Base-by-base conservation (phyloP, 1,139 yeast genomes). In the Magnusiomyces fungicola region DNA sequence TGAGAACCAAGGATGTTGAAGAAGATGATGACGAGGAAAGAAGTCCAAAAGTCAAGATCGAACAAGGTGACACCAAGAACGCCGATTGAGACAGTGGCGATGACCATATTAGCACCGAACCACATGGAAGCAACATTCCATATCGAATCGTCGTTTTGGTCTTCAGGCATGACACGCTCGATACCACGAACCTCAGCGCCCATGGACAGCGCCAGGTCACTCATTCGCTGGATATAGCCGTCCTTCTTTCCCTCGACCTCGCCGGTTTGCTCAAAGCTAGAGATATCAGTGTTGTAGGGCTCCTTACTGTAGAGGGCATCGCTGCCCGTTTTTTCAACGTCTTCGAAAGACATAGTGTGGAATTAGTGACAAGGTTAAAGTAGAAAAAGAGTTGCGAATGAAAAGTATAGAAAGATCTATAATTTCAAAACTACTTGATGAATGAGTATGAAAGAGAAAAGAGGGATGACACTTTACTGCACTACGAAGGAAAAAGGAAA, bases 31-130 rank as follows among this genome's bases (percentile, higher is more conserved):
- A 73, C 66, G 51, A 81, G 69, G 34, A 77, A 75, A 16, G 81
- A 70, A 61, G 81, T 83, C 80, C 87, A 82, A 68, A 86, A 83
- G 45, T 79, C 74, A 56, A 78, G 58, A 16, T 69, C 72, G 56
- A 70, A 76, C 23, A 68, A 60, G 41, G 70, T 59, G 54, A 81
- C 71, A 51, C 96, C 96, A 48, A 89, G 70, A 52, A 85, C 84
- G 64, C 97, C 97, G 47, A 88, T 71, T 2, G 95, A 74, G 61
- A 78, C 82, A 23, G 96, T 79, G 22, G 96, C 89, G 63, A 89
- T 79, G 52, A 88, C 96, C 76, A 87, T 72, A 68, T 89, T 89
- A 34, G 95, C 96, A 25, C 94, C 83, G 61, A 85, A 75, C 97
- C 97, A 89, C 95, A 89, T 86, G 50, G 90, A 75, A 39, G 90